Percentiles rank a stretch among this genome's conserved stretches.
Conservation (phyloP, 2,329 filamentous ascomycete species). For the Penicillium hordei region DNA sequence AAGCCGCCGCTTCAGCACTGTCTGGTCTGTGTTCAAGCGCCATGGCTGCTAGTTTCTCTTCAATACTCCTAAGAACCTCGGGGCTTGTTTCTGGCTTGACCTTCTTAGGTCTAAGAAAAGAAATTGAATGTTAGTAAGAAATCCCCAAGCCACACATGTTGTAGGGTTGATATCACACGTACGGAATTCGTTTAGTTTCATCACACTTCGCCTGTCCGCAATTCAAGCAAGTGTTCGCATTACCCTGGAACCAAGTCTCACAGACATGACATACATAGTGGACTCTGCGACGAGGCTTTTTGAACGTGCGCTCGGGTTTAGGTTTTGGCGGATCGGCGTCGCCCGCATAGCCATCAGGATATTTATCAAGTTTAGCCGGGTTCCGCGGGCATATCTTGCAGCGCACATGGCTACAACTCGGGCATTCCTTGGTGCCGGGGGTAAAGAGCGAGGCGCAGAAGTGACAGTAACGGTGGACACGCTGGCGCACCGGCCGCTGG, state of each 20-base stretch:
- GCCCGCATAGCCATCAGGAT: conserved; percentile 47
- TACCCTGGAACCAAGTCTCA: conserved; percentile 33
- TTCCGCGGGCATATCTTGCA: conserved; percentile 80
- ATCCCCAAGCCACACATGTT: too few relatives aligned
- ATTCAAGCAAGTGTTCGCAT: conserved; percentile 35
- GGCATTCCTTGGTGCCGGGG: conserved; percentile 61
- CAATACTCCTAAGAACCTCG: conserved; percentile 39
- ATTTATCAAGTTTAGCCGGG: conserved; percentile 54
- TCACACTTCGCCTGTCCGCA: conserved; percentile 45
- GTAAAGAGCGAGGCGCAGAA: conserved; percentile 66
- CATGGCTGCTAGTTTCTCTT: conserved; percentile 39
- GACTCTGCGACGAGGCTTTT: conserved; percentile 39
- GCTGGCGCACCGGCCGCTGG: conserved; percentile 69
- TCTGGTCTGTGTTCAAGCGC: neutral
- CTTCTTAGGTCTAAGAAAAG: conserved; percentile 39
- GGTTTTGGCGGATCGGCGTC: conserved; percentile 42
- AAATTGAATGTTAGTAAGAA: conserved; percentile 10
- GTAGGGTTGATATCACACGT: conserved; percentile 22
- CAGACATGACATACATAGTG: conserved; percentile 47
- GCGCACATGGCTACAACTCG: conserved; percentile 67
- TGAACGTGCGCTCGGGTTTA: conserved; percentile 37
- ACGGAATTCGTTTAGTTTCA: conserved; percentile 45
- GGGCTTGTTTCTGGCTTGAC: conserved; percentile 41
- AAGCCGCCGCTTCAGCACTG: neutral
- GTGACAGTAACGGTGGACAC: conserved; percentile 74